A percentile compares a stretch with the other conserved stretches of the same genome.
These are phyloP conservation scores for Hypoxylon sp. DNA, from an alignment of 2,329 filamentous ascomycete species.

Conservation along the genomic window DNA sequence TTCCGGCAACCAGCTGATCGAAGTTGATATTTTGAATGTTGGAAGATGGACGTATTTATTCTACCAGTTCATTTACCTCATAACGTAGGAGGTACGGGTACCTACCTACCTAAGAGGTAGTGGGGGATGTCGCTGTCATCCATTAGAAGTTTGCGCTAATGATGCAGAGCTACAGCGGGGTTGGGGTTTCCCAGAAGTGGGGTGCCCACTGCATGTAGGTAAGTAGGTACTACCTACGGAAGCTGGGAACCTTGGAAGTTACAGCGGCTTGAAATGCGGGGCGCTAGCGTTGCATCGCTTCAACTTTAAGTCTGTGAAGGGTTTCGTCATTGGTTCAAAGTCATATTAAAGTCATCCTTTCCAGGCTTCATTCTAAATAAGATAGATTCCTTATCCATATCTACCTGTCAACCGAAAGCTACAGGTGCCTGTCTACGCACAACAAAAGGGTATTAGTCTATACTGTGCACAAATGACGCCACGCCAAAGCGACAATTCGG, in stretches of 20 bases:
- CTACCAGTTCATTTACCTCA: no score
- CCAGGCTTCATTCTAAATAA: no score
- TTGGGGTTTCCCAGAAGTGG: slow-evolving; percentile 16
- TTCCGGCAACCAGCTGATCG: not conserved
- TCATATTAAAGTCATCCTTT: no score
- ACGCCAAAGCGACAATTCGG: not conserved
- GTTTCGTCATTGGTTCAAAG: slow-evolving; percentile 5
- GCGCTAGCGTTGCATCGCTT: not conserved
- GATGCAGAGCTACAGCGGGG: slow-evolving; percentile 10
- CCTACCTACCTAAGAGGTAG: no score
- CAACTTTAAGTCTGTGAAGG: not conserved
- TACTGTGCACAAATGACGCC: not conserved
- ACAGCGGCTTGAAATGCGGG: slow-evolving; percentile 12
- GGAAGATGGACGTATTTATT: not conserved
- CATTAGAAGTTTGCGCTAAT: slow-evolving; percentile 7
- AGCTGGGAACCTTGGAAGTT: no score
- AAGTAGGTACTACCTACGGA: not conserved
- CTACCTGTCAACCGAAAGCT: no score
- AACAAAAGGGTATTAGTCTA: no score
- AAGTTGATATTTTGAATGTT: slow-evolving; percentile 2
- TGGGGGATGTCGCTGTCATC: slow-evolving; percentile 2
- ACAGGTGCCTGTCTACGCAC: no score
- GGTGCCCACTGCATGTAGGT: not conserved
- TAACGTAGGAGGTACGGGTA: no score
- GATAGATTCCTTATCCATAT: no score